Percentiles rank a stretch among this genome's conserved stretches.
phyloP scores from a whole-genome alignment of 148 eudicot genomes.

The Beta vulgaris region DNA sequence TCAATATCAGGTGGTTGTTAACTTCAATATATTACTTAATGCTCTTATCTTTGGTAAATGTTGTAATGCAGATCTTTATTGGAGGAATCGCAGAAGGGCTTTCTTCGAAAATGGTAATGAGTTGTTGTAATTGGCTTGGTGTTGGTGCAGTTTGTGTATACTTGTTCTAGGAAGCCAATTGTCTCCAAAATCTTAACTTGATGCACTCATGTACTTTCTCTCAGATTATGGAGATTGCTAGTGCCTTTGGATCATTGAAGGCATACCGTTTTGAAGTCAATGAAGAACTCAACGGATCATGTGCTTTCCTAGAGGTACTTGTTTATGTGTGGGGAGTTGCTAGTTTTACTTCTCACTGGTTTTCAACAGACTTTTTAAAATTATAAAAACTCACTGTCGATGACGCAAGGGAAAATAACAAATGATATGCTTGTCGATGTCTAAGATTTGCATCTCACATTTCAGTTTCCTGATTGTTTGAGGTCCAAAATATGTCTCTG shows the following conservation, averaged over 20 bases:
- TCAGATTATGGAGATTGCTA: conserved; percentile 76
- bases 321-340: background rate
- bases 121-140: conserved; percentile 9
- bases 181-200: background rate
- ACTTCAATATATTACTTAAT: conserved; percentile 3
- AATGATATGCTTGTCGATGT: background rate
- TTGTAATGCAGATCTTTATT: conserved; percentile 67
- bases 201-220: conserved; percentile 6
- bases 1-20: background rate
- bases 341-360: background rate
- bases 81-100: conserved; percentile 77
- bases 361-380: background rate
- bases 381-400: too few relatives aligned
- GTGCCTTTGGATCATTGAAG: conserved; percentile 74
- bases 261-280: conserved; percentile 56
- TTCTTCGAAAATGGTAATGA: conserved; percentile 82
- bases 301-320: conserved; percentile 86
- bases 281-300: conserved; percentile 44
- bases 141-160: background rate
- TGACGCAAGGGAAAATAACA: background rate
- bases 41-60: conserved; percentile 18
- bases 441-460: background rate
- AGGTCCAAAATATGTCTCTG: background rate
- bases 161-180: conserved; percentile 17
- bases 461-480: background rate